Evolutionary conservation across 1,139 yeast species (phyloP).

Genomic region (Saccharomycopsis phalli): DNA sequence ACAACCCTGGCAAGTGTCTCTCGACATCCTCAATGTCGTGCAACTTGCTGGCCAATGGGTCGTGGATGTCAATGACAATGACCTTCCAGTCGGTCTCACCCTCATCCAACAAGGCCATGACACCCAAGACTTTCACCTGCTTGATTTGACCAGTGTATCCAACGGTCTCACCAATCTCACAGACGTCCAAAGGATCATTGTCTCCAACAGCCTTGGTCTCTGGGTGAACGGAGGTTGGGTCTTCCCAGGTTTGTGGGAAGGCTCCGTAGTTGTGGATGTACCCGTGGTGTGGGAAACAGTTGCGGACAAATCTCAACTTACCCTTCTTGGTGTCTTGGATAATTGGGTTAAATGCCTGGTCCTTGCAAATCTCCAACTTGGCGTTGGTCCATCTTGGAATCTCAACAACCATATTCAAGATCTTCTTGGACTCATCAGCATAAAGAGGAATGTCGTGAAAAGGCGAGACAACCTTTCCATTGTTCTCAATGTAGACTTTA

Average conservation of each 20-base stretch:
- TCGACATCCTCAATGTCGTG: slow-evolving; percentile 72
- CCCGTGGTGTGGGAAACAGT: slow-evolving; percentile 86
- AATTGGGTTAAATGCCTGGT: slow-evolving; percentile 64
- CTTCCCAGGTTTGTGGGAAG: slow-evolving; percentile 94
- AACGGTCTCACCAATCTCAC: slow-evolving; percentile 75
- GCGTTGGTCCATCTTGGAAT: slow-evolving; percentile 91
- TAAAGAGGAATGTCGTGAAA: slow-evolving; percentile 72
- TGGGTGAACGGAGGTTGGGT: slow-evolving; percentile 60
- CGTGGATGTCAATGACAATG: slow-evolving; percentile 64
- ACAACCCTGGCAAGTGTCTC: slow-evolving; percentile 67
- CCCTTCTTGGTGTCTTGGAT: slow-evolving; percentile 83
- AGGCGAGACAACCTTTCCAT: slow-evolving; percentile 62
- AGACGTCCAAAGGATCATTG: slow-evolving; percentile 84
- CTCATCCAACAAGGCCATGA: slow-evolving; percentile 81
- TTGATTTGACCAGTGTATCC: slow-evolving; percentile 68
- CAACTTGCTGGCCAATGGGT: slow-evolving; percentile 66
- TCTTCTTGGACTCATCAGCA: slow-evolving; percentile 53
- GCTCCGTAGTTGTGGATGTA: slow-evolving; percentile 92
- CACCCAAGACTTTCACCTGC: slow-evolving; percentile 77
- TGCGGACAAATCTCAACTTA: slow-evolving; percentile 71
- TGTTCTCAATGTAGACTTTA: slow-evolving; percentile 68
- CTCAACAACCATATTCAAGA: slow-evolving; percentile 81
- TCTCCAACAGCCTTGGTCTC: slow-evolving; percentile 81
- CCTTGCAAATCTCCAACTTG: slow-evolving; percentile 74
- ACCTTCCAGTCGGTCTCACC: slow-evolving; percentile 95